A percentile compares a stretch with the other conserved stretches of the same genome.
These are phyloP conservation scores for Gyromitra esculenta DNA, from an alignment of 2,329 filamentous ascomycete species.

Conservation along the genomic window DNA sequence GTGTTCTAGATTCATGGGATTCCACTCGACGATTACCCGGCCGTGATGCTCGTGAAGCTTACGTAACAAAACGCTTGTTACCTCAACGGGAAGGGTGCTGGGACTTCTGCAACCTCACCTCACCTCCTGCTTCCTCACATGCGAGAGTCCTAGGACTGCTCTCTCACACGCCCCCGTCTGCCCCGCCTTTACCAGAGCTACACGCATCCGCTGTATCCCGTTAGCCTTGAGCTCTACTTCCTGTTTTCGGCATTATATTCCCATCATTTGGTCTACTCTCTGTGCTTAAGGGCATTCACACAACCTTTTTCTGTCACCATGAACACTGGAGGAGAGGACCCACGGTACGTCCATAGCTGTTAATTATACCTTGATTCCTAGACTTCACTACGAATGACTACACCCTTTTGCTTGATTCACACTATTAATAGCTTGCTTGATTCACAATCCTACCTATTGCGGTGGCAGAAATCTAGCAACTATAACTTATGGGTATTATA, in stretches of 20 bases:
- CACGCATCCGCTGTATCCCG: conserved; percentile 12
- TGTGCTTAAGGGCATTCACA: conserved; percentile 4
- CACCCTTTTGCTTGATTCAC: not conserved
- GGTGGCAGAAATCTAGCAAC: conserved; percentile 21
- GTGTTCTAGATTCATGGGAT: conserved; percentile 38
- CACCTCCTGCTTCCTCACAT: conserved; percentile 48
- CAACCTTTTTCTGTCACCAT: conserved; percentile 24
- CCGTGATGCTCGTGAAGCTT: conserved; percentile 21
- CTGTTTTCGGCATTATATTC: conserved; percentile 28
- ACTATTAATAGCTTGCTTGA: conserved; percentile 16
- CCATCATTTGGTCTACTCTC: conserved; percentile 24
- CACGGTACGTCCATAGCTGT: conserved; percentile 39
- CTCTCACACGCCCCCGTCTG: conserved; percentile 13
- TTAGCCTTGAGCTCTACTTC: conserved; percentile 17
- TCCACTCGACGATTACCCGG: conserved; percentile 43
- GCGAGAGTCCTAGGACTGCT: conserved; percentile 28
- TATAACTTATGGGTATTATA: conserved; percentile 22
- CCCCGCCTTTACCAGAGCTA: conserved; percentile 35
- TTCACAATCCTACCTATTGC: conserved; percentile 33
- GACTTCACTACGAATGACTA: not conserved
- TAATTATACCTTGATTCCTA: not conserved
- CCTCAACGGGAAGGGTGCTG: conserved; percentile 25
- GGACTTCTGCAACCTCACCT: conserved; percentile 41
- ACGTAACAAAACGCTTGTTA: conserved; percentile 32
- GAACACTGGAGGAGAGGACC: conserved; percentile 51